Conservation (phyloP, 148 eudicot genomes). For the Dianthus caryophyllus region DNA sequence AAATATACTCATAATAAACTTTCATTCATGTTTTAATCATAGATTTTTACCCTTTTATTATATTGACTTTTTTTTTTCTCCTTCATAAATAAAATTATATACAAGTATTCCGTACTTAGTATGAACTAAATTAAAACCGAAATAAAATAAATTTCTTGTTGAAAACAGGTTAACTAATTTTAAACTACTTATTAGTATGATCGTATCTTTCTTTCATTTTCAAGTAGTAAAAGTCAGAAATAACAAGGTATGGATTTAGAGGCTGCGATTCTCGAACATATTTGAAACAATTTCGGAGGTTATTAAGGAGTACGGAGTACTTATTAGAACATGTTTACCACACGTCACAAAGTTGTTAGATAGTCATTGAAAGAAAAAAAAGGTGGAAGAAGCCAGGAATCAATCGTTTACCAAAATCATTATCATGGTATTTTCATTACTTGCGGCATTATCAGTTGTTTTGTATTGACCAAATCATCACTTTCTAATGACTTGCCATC, state of each 20-base stretch:
- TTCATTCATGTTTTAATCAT: too few species aligned
- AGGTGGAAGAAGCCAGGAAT: not conserved
- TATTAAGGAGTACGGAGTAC: too few species aligned
- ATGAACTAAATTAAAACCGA: too few species aligned
- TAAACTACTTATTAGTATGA: too few species aligned
- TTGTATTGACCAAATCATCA: not conserved
- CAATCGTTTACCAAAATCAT: not conserved
- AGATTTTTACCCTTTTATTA: too few species aligned
- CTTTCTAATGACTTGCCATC: not conserved
- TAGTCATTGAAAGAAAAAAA: not conserved
- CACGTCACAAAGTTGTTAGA: not conserved
- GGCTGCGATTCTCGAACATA: not conserved
- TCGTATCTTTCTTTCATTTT: not conserved
- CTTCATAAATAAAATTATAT: too few species aligned
- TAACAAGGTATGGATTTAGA: not conserved
- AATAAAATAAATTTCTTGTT: too few species aligned
- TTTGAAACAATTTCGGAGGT: too few species aligned
- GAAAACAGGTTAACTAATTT: too few species aligned
- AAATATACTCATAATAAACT: too few species aligned
- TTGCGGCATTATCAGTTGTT: not conserved
- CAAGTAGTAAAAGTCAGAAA: not conserved
- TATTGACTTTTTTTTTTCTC: too few species aligned
- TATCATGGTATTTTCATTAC: not conserved
- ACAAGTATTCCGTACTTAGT: too few species aligned
- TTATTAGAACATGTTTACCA: conserved; percentile 5